Base-by-base conservation (phyloP, 495 filamentous ascomycete genomes). In the Durotheca rogersii region DNA sequence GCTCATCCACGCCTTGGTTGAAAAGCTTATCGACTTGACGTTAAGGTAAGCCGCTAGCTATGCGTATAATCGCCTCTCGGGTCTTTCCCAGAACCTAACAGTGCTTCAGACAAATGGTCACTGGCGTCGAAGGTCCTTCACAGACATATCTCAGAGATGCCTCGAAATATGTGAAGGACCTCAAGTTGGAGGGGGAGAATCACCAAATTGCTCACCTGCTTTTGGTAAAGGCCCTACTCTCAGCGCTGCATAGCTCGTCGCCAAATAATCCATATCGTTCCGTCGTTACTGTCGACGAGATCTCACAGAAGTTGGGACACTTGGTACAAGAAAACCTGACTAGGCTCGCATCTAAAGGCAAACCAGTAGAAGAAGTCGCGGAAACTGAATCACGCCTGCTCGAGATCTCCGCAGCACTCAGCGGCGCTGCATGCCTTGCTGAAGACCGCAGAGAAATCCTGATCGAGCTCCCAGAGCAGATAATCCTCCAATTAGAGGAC, bases 21-120 rank as follows among this genome's bases (percentile, higher is more conserved):
- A 66, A 39, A 63, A 52, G 31, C 35, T 66, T 12, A 40, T 60
- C 23, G 51, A 60, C 41, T 32, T 42, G 14, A 63, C 62, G 11
- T 30, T 62, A n/a, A 47, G 53, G 60, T 64, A 41, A 51, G 50
- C 55, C 6, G 11, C 2, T 17, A 34, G 11, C 0, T 11, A 23
- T 19, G 6, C n/a, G 9, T 11, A 27, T 38, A n/a, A n/a, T n/a
- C n/a, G n/a, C n/a, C n/a, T 7, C 15, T 29, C 23, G 29, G 15
- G 17, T 7, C 39, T 2, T 7, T 3, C 18, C 25, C 6, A 2
- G 2, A 6, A 25, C n/a, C 52, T 65, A 48, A 60, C 31, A 3
- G 4, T 34, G 19, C 4, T 37, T 25, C 23, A 66, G 63, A 37
- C 66, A 68, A 58, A 61, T 68, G 44, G 50, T 42, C 20, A 9